phyloP scores from a whole-genome alignment of 805 yeast species.

The Lipomyces chichibuensis region DNA sequence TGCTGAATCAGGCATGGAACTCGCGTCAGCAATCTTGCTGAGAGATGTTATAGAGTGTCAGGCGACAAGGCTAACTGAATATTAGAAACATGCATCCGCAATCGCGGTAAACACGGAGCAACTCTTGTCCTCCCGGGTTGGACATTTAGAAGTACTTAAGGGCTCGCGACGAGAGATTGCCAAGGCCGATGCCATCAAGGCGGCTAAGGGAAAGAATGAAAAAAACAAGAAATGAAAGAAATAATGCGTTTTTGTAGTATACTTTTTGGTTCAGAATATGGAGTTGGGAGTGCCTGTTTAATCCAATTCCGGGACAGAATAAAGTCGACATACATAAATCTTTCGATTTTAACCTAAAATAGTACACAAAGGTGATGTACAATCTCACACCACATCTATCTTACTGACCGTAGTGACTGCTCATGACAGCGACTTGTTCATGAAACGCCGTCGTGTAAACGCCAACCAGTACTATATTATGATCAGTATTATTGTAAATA shows the following conservation, averaged over 20 bases:
- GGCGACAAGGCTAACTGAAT: conserved; percentile 42
- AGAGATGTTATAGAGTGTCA: not conserved
- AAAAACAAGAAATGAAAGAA: conserved; percentile 3
- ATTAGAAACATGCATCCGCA: conserved; percentile 59
- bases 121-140: conserved; percentile 84
- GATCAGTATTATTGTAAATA: not conserved
- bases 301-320: not conserved
- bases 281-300: not conserved
- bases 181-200: conserved; percentile 53
- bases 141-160: conserved; percentile 86
- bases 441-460: conserved; percentile 89
- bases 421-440: conserved; percentile 78
- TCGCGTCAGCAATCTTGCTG: not conserved
- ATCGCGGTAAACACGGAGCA: conserved; percentile 73
- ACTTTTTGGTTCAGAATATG: not conserved
- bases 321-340: not conserved
- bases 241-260: not conserved
- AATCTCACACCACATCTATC: not conserved
- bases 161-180: conserved; percentile 88
- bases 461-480: conserved; percentile 77
- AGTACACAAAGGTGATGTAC: not conserved
- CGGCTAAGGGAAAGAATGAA: conserved; percentile 17
- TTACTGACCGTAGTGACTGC: not conserved
- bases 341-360: not conserved
- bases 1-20: not conserved